Conservation (phyloP, 164 flowering plant genomes). For the Sextonia rubra region DNA sequence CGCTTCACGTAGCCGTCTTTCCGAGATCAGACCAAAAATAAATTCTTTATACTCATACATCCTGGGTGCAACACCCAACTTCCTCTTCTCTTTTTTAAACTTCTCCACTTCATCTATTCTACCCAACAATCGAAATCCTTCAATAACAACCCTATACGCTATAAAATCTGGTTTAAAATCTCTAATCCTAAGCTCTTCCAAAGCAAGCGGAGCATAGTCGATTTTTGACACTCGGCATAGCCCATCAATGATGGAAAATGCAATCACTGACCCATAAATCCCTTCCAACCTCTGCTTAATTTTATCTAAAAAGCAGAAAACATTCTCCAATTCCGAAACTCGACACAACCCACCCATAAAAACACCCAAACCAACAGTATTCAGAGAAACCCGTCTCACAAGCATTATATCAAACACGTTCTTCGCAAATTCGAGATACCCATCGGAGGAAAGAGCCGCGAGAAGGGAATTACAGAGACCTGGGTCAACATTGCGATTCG, state of each 20-base stretch:
- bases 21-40: conserved; percentile 54
- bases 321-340: conserved; percentile 24
- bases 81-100: conserved; percentile 79
- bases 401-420: conserved; percentile 62
- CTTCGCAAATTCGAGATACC: conserved; percentile 32
- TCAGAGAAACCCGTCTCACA: conserved; percentile 34
- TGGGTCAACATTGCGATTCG: conserved; percentile 15
- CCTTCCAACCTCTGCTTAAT: conserved; percentile 27
- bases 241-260: conserved; percentile 69
- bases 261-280: conserved; percentile 67
- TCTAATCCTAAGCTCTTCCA: conserved; percentile 71
- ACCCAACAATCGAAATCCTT: conserved; percentile 44
- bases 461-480: conserved; percentile 57
- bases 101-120: conserved; percentile 40
- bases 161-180: conserved; percentile 90
- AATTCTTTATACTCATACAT: conserved; percentile 58
- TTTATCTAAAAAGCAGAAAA: conserved; percentile 47
- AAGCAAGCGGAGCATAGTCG: conserved; percentile 42
- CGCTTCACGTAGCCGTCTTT: conserved; percentile 52
- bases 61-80: conserved; percentile 89
- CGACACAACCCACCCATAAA: conserved; percentile 55
- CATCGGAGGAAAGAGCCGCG: conserved; percentile 66
- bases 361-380: conserved; percentile 75
- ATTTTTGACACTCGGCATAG: conserved; percentile 48
- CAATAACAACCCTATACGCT: conserved; percentile 74